Evolutionary conservation across 2,329 filamentous ascomycete species (phyloP), one percentile per base, ranked within the genome.

Genomic region (Fusarium beomiforme): DNA sequence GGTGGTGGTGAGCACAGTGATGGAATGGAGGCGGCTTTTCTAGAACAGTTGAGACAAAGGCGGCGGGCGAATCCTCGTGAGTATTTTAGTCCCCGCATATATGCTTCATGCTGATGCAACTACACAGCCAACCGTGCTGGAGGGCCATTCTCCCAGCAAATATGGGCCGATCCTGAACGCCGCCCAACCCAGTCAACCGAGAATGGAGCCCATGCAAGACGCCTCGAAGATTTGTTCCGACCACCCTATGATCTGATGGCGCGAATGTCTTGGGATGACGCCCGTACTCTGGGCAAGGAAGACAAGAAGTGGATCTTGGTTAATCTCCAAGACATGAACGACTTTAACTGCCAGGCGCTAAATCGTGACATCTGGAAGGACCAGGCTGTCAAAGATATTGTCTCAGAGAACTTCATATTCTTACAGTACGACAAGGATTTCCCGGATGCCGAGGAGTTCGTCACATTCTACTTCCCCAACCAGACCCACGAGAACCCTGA

Each of bases 321-420:
- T 69, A 98, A 99, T 79, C 90, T 99, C 19, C 96, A 99, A 81
- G 95, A 99, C 78, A 90, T 93, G 72, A 93, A 93, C 37, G 91
- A 97, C 76, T 99, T 99, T 80, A 93, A 96, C 80, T 99, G 96
- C 80, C 96, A 99, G 79, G 88, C 93, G 5, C 85, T 99, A 21
- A 99, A 99, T 79, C 89, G 96, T 46, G 96, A 99, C 79, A 90
- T 98, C 58, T 99, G 96, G 96, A 98, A 98, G 82, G 92, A 98
- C 74, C 81, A 88, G 21, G 87, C 90, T 4, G 90, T 99, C 62
- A 89, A 88, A 75, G 90, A 93, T n/a, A 89, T 97, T 2, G 86
- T 99, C 33, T 89, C 89, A 75, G 95, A 98, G 78, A 95, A 97
- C 82, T 99, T 99, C 79, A 88, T 99, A 73, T 99, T 99, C 81